Evolutionary conservation across 805 yeast genomes (phyloP), one percentile per base, ranked within the genome.

Genomic region (Candida hungchunana): DNA sequence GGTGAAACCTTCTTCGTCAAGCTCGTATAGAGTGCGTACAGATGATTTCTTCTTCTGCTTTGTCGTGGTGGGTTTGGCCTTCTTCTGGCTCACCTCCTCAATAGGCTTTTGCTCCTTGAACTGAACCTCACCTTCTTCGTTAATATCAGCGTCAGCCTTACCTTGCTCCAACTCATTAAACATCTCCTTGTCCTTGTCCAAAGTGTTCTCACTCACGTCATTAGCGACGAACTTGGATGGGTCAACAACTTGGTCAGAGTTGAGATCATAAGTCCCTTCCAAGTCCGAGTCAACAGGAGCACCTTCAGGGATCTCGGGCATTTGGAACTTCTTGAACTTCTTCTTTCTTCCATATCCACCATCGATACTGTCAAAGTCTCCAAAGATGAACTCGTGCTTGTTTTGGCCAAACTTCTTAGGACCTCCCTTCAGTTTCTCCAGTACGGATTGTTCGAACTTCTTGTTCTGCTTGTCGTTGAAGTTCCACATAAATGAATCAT

Each of bases 101-200:
- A 51, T 48, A 17, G 47, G 39, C 18, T 37, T 40, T 30, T 47
- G 56, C 3, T 38, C 32, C 36, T 49, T 53, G 34, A 44, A 52
- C 31, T 53, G 50, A 31, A 53, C 51, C 26, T 48, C 56, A 34
- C 56, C 58, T 46, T 32, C 36, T 31, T 49, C 53, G 30, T 52
- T 56, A 31, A 44, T 59, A 23, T 46, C 56, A 6, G 43, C 29
- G 18, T 47, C 54, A 25, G 42, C 43, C 20, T 48, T 53, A n/a
- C 39, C 33, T 14, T 31, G 41, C 29, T 53, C 58, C 6, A 53
- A 31, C n/a, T 46, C 48, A 20, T 39, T 40, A 29, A 52, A 52
- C 6, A 52, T 26, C 21, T 46, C 43, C 31, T 53, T 52, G 33
- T 51, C 58, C 18, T 44, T 40, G 20, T 33, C 41, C 27, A 39